These are phyloP conservation scores for Apophysomyces sp. DNA, from an alignment of 371 early-diverging fungal genomes.

Conservation along the genomic window DNA sequence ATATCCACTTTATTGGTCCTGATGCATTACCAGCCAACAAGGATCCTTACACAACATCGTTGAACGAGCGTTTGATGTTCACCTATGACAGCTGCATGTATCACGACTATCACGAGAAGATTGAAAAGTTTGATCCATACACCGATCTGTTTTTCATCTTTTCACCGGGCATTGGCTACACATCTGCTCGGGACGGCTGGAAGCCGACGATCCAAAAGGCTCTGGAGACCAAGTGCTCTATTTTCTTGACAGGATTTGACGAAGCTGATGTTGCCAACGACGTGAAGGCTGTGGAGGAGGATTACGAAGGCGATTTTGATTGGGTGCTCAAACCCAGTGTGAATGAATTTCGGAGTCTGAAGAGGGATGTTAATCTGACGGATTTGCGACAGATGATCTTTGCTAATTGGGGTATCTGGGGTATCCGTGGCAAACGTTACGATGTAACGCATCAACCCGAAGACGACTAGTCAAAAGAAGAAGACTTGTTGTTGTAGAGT, in stretches of 20 bases:
- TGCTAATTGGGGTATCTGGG: conserved; percentile 85
- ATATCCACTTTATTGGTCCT: conserved; percentile 83
- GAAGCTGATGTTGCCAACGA: conserved; percentile 67
- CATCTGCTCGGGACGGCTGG: conserved; percentile 67
- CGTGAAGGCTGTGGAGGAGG: conserved; percentile 59
- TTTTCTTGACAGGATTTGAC: conserved; percentile 81
- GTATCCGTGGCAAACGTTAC: conserved; percentile 82
- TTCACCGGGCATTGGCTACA: conserved; percentile 78
- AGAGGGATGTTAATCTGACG: conserved; percentile 72
- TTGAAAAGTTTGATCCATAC: conserved; percentile 73
- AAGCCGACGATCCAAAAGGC: conserved; percentile 67
- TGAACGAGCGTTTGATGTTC: conserved; percentile 51
- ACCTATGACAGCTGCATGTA: conserved; percentile 49
- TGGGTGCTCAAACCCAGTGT: conserved; percentile 74
- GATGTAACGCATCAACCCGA: conserved; percentile 62
- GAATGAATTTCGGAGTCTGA: conserved; percentile 74
- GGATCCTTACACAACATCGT: conserved; percentile 41
- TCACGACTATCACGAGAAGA: conserved; percentile 49
- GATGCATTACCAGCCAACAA: conserved; percentile 66
- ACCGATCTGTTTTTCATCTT: conserved; percentile 83
- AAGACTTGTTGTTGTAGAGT: not conserved
- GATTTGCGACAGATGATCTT: conserved; percentile 74
- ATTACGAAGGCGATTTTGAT: conserved; percentile 65
- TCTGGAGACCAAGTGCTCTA: conserved; percentile 79
- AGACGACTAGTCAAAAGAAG: conserved; percentile 12